A percentile compares a stretch with the other conserved stretches of the same genome.
phyloP scores from a whole-genome alignment of 2,329 filamentous ascomycete genomes.

The Xylariaceae sp. region DNA sequence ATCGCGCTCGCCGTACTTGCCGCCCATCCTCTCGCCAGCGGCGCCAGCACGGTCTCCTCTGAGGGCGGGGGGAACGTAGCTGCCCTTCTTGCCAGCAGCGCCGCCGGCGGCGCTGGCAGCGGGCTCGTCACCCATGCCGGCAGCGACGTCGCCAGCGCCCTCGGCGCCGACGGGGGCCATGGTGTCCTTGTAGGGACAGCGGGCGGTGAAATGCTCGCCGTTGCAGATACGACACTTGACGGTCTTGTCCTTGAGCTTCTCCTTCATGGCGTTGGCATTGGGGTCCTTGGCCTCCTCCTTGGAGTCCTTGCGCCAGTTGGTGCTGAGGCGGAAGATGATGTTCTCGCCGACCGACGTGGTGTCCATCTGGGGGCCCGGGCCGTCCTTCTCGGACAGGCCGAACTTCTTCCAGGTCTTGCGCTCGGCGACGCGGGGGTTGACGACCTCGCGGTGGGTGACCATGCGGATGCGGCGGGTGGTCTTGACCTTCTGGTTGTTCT shows the following conservation, averaged over 20 bases:
- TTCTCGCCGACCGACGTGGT: conserved; percentile 96
- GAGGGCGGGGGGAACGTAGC: conserved; percentile 92
- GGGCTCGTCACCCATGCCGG: conserved; percentile 52
- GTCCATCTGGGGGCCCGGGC: conserved; percentile 76
- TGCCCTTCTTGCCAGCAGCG: conserved; percentile 66
- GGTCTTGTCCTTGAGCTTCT: conserved; percentile 95
- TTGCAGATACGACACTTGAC: conserved; percentile 99
- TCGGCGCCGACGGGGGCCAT: conserved; percentile 82
- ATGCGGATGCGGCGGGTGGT: conserved; percentile 93
- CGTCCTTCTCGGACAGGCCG: conserved; percentile 82
- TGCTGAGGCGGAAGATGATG: conserved; percentile 90
- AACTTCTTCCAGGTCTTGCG: conserved; percentile 94
- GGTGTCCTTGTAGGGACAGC: conserved; percentile 99
- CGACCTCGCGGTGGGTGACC: conserved; percentile 84
- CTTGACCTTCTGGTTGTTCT: conserved; percentile 94
- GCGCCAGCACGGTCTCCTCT: conserved; percentile 64
- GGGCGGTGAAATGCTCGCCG: conserved; percentile 98
- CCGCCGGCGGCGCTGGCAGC: conserved; percentile 46
- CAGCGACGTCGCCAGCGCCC: conserved; percentile 51
- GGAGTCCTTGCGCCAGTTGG: conserved; percentile 90
- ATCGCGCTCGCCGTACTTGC: conserved; percentile 88
- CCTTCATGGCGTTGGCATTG: conserved; percentile 72
- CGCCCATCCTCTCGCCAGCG: conserved; percentile 78
- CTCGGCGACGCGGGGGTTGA: conserved; percentile 95
- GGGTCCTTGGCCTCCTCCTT: conserved; percentile 75